Evolutionary conservation across 306 rosid genomes (phyloP).

Genomic region (Adenanthera pavonina): DNA sequence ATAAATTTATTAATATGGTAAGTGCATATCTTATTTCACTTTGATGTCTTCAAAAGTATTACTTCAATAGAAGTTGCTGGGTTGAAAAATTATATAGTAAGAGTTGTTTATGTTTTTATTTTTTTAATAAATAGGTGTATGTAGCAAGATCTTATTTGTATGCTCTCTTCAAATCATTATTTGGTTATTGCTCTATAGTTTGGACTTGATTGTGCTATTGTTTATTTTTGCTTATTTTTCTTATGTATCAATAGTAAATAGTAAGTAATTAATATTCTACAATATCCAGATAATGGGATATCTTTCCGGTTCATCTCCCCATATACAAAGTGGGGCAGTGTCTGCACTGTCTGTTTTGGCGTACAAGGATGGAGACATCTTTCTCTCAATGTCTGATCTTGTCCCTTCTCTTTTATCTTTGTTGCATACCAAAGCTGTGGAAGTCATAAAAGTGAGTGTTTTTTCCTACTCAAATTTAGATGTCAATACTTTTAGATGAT

Average conservation of each 20-base stretch:
- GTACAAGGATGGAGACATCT: conserved; percentile 66
- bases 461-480: conserved; percentile 15
- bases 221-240: neutral
- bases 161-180: neutral
- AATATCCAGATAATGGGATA: conserved; percentile 83
- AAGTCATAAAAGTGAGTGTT: conserved; percentile 77
- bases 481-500: conserved; percentile 31
- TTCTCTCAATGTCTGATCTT: conserved; percentile 69
- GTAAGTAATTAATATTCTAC: conserved; percentile 23
- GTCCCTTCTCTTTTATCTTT: conserved; percentile 80
- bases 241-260: conserved; percentile 5
- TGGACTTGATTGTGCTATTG: neutral
- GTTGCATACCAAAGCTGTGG: conserved; percentile 77
- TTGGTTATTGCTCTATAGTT: neutral
- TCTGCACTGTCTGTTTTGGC: conserved; percentile 85
- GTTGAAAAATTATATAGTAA: neutral
- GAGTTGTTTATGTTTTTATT: neutral
- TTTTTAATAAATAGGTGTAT: neutral
- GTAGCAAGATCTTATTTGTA: neutral
- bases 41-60: neutral
- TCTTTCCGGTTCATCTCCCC: conserved; percentile 90
- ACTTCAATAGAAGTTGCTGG: neutral
- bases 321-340: conserved; percentile 91
- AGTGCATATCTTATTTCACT: conserved; percentile 39
- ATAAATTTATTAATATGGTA: conserved; percentile 85